Conservation (phyloP, 164 flowering plant genomes). For the Hamamelis virginiana region DNA sequence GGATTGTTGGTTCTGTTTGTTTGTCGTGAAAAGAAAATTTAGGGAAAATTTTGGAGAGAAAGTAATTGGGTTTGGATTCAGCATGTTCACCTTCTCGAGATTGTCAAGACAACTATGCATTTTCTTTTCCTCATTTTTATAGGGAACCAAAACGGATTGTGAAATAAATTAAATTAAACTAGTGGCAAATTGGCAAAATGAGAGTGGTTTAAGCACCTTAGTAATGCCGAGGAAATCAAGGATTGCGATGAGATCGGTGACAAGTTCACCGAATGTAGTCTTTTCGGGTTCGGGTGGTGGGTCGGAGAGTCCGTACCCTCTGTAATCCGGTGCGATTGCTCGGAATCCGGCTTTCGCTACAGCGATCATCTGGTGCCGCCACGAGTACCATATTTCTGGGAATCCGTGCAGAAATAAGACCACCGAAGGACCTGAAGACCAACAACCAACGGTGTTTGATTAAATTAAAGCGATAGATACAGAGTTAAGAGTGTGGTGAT, state of each 20-base stretch:
- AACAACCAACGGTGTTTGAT: background rate
- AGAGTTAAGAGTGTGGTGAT: background rate
- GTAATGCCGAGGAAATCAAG: constrained; percentile 33
- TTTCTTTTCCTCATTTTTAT: background rate
- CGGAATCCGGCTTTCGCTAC: constrained; percentile 48
- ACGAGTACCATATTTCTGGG: constrained; percentile 72
- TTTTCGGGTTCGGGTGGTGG: constrained; percentile 38
- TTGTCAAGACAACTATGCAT: too few relatives aligned
- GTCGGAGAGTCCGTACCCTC: constrained; percentile 50
- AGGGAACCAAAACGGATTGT: background rate
- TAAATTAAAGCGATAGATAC: background rate
- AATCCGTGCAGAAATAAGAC: constrained; percentile 63
- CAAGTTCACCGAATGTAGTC: constrained; percentile 33
- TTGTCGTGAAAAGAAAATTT: too few relatives aligned
- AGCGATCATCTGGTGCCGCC: constrained; percentile 70
- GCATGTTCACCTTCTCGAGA: too few relatives aligned
- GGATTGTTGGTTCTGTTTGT: too few relatives aligned
- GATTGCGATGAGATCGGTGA: constrained; percentile 34
- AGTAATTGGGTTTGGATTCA: too few relatives aligned
- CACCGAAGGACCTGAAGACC: constrained; percentile 29
- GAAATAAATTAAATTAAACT: background rate
- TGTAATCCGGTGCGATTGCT: constrained; percentile 43
- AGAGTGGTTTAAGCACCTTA: constrained; percentile 29
- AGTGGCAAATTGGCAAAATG: background rate
- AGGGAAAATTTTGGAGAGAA: too few relatives aligned